Evolutionary conservation across 495 filamentous ascomycete genomes (phyloP).

Genomic region (Pyrenopolyporus hunteri): DNA sequence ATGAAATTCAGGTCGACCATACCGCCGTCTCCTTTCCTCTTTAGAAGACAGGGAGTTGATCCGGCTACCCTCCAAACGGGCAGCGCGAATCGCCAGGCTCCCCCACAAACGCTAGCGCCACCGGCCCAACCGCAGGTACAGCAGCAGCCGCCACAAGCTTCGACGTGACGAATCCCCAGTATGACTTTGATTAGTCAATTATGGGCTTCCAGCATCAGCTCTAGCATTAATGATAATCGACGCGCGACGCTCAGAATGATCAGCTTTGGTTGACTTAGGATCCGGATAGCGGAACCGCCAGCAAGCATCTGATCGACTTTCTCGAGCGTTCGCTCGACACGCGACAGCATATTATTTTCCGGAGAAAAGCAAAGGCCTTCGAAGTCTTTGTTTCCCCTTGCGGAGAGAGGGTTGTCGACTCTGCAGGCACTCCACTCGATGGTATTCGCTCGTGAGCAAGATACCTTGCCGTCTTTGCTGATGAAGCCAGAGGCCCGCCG

Average conservation of each 20-base stretch:
- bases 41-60: conserved; percentile 36
- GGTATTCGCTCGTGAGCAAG: neutral
- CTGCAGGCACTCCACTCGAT: neutral
- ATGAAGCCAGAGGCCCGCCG: neutral
- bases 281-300: neutral
- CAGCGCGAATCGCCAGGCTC: conserved; percentile 28
- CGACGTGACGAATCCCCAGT: neutral
- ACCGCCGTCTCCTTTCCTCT: conserved; percentile 53
- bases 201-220: neutral
- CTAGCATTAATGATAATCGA: neutral
- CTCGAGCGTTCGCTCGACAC: neutral
- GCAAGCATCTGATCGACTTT: neutral
- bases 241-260: neutral
- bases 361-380: neutral
- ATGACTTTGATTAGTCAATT: neutral
- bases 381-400: no score
- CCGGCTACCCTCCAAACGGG: conserved; percentile 20
- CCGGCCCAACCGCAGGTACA: conserved; percentile 19
- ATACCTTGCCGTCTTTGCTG: neutral
- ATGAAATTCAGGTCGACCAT: conserved; percentile 77
- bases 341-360: neutral
- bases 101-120: conserved; percentile 52
- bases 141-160: conserved; percentile 4
- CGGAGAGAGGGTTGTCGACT: no score
- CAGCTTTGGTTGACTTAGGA: neutral